Conservation (phyloP, 345 rosid genomes). For the Gossypium mustelinum region DNA sequence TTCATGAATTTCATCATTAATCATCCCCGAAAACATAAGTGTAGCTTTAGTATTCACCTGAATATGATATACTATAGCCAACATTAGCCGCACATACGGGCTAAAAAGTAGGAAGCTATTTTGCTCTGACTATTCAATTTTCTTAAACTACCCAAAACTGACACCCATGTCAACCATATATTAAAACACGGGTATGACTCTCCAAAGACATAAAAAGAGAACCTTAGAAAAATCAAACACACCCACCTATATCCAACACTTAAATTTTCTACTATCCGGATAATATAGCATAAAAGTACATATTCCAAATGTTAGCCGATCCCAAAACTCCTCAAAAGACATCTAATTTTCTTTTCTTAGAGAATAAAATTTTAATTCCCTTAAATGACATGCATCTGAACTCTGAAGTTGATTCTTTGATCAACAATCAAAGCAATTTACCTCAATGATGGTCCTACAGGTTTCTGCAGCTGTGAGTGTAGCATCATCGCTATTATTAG, state of each 20-base stretch:
- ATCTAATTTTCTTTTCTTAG: neutral
- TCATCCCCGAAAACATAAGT: conserved; percentile 55
- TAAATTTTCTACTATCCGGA: neutral
- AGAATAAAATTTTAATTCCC: neutral
- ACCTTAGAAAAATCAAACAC: neutral
- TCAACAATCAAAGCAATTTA: conserved; percentile 35
- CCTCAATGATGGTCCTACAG: conserved; percentile 82
- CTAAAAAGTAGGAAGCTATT: neutral
- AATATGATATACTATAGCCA: conserved; percentile 51
- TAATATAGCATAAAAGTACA: neutral
- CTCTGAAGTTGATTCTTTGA: neutral
- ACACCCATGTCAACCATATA: neutral
- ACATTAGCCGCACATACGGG: conserved; percentile 38
- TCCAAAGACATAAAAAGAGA: neutral
- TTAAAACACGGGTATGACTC: neutral
- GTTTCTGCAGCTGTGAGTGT: conserved; percentile 72
- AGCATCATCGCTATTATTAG: conserved; percentile 37
- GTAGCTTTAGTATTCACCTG: conserved; percentile 88
- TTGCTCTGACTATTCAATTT: neutral
- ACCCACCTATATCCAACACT: neutral
- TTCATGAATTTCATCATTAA: conserved; percentile 62
- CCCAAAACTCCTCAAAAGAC: neutral
- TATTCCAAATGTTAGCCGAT: neutral
- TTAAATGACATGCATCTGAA: neutral
- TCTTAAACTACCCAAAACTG: neutral